Evolutionary conservation across 2,329 filamentous ascomycete species (phyloP).

Genomic region (Fusarium equiseti): DNA sequence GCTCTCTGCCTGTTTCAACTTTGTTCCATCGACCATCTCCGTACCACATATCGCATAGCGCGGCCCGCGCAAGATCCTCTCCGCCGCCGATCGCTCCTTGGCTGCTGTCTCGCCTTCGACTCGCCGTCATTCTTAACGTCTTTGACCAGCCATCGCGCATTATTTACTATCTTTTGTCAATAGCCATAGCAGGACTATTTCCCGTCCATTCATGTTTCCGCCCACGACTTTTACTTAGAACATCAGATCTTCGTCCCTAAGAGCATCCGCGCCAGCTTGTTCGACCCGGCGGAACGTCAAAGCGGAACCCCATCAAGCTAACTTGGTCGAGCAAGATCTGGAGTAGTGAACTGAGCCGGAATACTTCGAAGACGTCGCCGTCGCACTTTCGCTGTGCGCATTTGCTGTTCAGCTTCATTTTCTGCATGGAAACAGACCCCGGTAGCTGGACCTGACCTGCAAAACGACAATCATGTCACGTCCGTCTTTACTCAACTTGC

Average conservation of each 20-base stretch:
- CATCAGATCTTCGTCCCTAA: constrained; percentile 9
- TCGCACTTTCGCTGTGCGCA: neutral
- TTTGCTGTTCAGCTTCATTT: neutral
- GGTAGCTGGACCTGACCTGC: constrained; percentile 22
- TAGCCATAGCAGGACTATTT: constrained; percentile 3
- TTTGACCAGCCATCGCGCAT: constrained; percentile 19
- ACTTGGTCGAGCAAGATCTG: neutral
- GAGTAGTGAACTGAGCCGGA: neutral
- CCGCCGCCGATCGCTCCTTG: constrained; percentile 40
- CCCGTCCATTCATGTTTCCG: neutral
- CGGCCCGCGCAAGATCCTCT: constrained; percentile 37
- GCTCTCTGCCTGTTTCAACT: constrained; percentile 41
- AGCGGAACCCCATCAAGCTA: constrained; percentile 3
- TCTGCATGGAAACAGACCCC: constrained; percentile 38
- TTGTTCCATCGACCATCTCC: constrained; percentile 33
- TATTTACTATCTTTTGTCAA: constrained; percentile 20
- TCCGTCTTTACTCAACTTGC: constrained; percentile 70
- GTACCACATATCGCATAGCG: constrained; percentile 40
- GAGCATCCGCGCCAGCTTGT: constrained; percentile 7
- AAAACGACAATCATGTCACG: constrained; percentile 60
- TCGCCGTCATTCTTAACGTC: constrained; percentile 31
- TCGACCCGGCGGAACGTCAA: constrained; percentile 3
- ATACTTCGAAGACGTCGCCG: neutral
- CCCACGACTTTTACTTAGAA: neutral
- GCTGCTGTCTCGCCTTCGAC: constrained; percentile 32